Conservation (phyloP, 768 basidiomycete genomes). For the Tricholoma hemisulphureum region DNA sequence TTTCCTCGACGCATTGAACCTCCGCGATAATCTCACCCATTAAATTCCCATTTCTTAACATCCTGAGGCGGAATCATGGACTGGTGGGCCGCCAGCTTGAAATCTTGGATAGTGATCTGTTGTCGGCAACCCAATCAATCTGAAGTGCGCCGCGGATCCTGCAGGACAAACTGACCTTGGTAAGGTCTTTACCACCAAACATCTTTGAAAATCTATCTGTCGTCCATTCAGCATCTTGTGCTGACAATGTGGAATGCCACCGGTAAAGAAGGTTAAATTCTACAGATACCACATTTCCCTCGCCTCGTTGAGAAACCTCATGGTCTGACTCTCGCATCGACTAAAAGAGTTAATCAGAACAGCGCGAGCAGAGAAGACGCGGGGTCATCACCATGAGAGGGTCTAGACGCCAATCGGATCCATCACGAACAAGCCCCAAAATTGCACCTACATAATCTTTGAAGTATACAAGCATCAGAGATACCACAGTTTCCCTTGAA, state of each 20-base stretch:
- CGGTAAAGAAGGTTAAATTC: constrained; percentile 69
- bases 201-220: constrained; percentile 42
- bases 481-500: not conserved
- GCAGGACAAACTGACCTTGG: constrained; percentile 30
- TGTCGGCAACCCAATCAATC: too few species aligned
- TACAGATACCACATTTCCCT: constrained; percentile 73
- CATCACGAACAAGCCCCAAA: constrained; percentile 65
- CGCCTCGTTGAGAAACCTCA: constrained; percentile 56
- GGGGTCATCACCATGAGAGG: constrained; percentile 51
- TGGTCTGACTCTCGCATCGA: constrained; percentile 50
- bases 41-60: constrained; percentile 55
- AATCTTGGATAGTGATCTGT: constrained; percentile 38
- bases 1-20: not conserved
- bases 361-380: not conserved
- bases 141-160: not conserved
- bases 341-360: constrained; percentile 29
- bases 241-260: constrained; percentile 67
- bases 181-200: constrained; percentile 42
- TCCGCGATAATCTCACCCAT: constrained; percentile 33
- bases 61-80: constrained; percentile 30
- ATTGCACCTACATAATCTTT: constrained; percentile 74
- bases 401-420: constrained; percentile 63
- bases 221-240: constrained; percentile 56
- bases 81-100: constrained; percentile 33
- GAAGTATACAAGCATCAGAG: not conserved